Base-by-base conservation (phyloP, 2,329 filamentous ascomycete species). In the Byssochlamys sp. region DNA sequence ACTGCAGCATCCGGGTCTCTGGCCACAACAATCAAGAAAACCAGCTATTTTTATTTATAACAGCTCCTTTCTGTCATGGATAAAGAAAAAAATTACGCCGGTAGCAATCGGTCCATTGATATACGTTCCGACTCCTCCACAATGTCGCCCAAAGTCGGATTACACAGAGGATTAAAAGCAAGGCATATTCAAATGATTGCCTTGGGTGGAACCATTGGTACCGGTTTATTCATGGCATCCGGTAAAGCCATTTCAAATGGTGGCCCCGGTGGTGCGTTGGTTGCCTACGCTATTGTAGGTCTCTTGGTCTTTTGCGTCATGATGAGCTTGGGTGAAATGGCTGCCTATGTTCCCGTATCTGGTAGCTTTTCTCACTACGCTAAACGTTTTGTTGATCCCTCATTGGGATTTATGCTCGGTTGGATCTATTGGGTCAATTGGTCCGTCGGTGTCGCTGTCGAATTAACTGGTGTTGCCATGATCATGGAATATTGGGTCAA, bases 181-280 rank as follows among this genome's bases (percentile, higher is more conserved):
- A 11, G 45, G 1, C 45, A 49, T 49, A 7, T 10, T 2, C 45
- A 49, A n/a, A 81, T 82, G 65, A 84, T 85, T 64, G 80, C 81
- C 29, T 73, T 84, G 28, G 80, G 80, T 52, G 81, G 81, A 60
- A 82, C 81, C 19, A 81, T 84, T 58, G 77, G 78, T 54, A 81
- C 80, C 4, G 80, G 80, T 59, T 65, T 82, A 4, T 82, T 84
- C 67, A 71, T 83, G 54, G 79, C 80, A 59, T 77, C 79, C 12
- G 81, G 81, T 53, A 72, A 76, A 60, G 79, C 80, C 2, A 77
- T 84, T 57, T 75, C 77, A 48, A 75, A 73, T 29, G 80, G 76
- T 54, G 81, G 80, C 9, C 81, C 80, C 11, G 71, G 79, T 2
- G 78, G 79, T 53, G 73, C 81, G 33, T 70, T 83, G 1, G 65